Conservation (phyloP, 2,329 filamentous ascomycete species). For the Chaetomium sp. region DNA sequence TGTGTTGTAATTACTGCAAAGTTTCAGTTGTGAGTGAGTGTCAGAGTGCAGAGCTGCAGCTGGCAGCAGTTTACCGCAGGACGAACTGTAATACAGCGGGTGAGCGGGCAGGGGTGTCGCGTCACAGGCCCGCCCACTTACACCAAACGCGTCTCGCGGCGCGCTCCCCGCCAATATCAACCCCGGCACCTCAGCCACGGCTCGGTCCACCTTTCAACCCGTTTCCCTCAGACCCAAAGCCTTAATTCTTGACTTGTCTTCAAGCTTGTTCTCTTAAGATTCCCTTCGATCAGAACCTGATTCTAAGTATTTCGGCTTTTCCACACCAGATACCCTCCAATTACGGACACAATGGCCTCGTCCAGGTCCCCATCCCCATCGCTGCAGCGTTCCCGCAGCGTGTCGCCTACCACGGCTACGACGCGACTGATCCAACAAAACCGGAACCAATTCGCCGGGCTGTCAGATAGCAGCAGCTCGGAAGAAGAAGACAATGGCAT, state of each 20-base stretch:
- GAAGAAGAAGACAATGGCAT: conserved; percentile 38
- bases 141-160: conserved; percentile 16
- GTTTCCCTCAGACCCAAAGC: not conserved
- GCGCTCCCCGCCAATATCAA: conserved; percentile 21
- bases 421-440: conserved; percentile 9
- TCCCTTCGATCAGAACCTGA: too few species aligned
- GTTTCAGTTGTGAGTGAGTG: too few species aligned
- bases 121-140: conserved; percentile 8
- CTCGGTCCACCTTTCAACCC: conserved; percentile 6
- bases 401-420: conserved; percentile 13
- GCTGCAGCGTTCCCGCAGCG: conserved; percentile 13
- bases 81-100: too few species aligned
- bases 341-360: conserved; percentile 40
- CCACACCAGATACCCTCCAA: not conserved
- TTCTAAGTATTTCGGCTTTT: not conserved
- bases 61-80: too few species aligned
- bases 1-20: not conserved
- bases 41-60: too few species aligned
- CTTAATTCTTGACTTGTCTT: not conserved
- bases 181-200: conserved; percentile 1
- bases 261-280: conserved; percentile 1
- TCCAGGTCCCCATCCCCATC: conserved; percentile 34
- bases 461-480: conserved; percentile 16
- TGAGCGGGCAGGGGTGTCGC: conserved; percentile 9
- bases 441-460: conserved; percentile 13